Evolutionary conservation across 2,329 filamentous ascomycete species (phyloP).

Genomic region (Fusarium piperis): DNA sequence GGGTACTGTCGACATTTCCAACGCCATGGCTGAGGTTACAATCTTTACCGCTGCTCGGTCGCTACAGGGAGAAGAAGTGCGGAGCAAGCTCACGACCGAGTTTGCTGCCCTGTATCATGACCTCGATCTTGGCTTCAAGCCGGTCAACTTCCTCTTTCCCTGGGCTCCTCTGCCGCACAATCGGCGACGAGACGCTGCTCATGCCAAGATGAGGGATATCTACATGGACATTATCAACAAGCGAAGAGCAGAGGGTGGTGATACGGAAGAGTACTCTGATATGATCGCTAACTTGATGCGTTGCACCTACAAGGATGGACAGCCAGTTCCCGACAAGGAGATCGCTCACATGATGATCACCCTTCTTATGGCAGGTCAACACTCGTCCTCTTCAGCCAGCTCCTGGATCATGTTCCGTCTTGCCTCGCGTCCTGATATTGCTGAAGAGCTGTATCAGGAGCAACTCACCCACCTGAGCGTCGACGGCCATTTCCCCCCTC

Average conservation of each 20-base stretch:
- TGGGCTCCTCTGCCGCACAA: conserved; percentile 84
- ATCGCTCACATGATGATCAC: conserved; percentile 90
- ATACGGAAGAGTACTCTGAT: conserved; percentile 60
- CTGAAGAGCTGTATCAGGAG: conserved; percentile 76
- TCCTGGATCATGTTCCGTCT: conserved; percentile 81
- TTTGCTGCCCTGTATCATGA: conserved; percentile 83
- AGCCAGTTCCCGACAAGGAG: conserved; percentile 74
- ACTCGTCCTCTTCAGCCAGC: conserved; percentile 81
- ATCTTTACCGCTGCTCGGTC: conserved; percentile 83
- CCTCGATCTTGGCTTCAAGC: conserved; percentile 77
- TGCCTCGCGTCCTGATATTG: conserved; percentile 73
- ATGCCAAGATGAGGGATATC: conserved; percentile 73
- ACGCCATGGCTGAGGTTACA: conserved; percentile 78
- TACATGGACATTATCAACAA: conserved; percentile 77
- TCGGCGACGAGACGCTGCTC: conserved; percentile 74
- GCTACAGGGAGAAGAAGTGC: conserved; percentile 80
- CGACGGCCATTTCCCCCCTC: conserved; percentile 58
- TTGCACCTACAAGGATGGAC: conserved; percentile 79
- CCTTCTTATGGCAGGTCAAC: conserved; percentile 84
- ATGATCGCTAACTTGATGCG: conserved; percentile 86
- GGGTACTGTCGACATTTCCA: conserved; percentile 71
- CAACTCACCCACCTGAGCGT: conserved; percentile 65
- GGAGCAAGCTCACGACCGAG: conserved; percentile 73
- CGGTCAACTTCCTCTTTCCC: conserved; percentile 84
- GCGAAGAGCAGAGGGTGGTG: conserved; percentile 61